phyloP scores from a whole-genome alignment of 345 rosid genomes.

The Passiflora organensis region DNA sequence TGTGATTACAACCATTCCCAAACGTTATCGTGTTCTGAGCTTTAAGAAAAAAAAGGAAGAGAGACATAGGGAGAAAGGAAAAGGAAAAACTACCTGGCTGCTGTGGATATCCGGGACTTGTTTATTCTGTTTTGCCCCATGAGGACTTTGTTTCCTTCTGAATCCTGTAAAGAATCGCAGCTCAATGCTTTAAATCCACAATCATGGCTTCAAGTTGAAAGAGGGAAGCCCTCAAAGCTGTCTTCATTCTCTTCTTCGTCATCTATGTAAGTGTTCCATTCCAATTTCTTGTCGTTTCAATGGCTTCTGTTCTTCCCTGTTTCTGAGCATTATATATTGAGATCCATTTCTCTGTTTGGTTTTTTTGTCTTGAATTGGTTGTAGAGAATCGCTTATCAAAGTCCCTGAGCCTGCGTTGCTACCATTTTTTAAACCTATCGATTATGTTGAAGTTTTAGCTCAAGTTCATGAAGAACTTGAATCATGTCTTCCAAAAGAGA shows the following conservation, averaged over 20 bases:
- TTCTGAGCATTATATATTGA: slow-evolving; percentile 8
- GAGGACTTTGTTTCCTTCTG: slow-evolving; percentile 80
- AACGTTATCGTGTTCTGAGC: too few relatives aligned
- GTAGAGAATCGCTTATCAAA: slow-evolving; percentile 94
- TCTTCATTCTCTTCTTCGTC: slow-evolving; percentile 38
- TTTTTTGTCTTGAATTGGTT: slow-evolving; percentile 15
- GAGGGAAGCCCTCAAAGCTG: slow-evolving; percentile 70
- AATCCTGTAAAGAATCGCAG: slow-evolving; percentile 80
- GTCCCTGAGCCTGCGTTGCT: slow-evolving; percentile 74
- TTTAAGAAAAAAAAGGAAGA: neutral
- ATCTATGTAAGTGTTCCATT: slow-evolving; percentile 61
- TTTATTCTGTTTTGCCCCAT: slow-evolving; percentile 82
- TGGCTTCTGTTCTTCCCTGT: neutral
- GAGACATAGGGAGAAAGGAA: neutral
- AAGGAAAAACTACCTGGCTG: slow-evolving; percentile 32
- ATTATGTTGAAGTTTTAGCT: slow-evolving; percentile 92
- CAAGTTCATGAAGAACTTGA: slow-evolving; percentile 97
- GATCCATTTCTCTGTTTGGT: neutral
- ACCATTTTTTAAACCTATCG: slow-evolving; percentile 78
- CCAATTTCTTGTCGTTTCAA: neutral
- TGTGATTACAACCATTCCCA: too few relatives aligned
- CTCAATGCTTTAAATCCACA: slow-evolving; percentile 82
- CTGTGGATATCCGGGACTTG: slow-evolving; percentile 98
- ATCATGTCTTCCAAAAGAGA: slow-evolving; percentile 57
- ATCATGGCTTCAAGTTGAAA: slow-evolving; percentile 99